These are phyloP conservation scores for Noccaea bulbosa DNA, from an alignment of 345 rosid genomes.

Conservation along the genomic window DNA sequence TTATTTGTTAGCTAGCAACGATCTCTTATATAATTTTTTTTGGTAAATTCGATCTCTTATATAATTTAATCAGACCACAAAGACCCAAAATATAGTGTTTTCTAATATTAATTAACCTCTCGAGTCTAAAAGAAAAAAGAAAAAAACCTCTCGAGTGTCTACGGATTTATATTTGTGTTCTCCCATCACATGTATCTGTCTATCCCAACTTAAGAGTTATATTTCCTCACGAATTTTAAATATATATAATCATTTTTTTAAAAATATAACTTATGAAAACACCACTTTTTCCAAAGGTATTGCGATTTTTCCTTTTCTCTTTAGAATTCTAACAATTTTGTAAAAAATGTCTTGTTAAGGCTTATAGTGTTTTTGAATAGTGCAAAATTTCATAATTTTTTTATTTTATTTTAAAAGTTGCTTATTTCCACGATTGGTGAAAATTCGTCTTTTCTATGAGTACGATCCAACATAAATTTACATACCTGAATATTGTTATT, in stretches of 20 bases:
- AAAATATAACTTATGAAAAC: not conserved
- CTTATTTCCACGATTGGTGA: not conserved
- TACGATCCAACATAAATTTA: not conserved
- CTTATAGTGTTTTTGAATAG: not conserved
- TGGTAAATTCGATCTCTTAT: not conserved
- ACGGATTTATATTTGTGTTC: no score
- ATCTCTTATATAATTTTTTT: no score
- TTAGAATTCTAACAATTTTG: not conserved
- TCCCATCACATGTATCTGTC: not conserved
- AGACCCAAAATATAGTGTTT: not conserved
- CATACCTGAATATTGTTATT: conserved; percentile 84
- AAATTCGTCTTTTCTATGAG: not conserved
- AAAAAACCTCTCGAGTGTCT: no score
- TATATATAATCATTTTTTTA: not conserved
- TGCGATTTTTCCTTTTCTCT: not conserved
- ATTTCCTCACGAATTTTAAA: not conserved
- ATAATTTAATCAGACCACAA: conserved; percentile 15
- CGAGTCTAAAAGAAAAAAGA: not conserved
- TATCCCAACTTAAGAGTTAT: not conserved
- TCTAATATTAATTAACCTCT: conserved; percentile 10
- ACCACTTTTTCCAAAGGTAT: not conserved
- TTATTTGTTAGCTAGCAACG: conserved; percentile 3
- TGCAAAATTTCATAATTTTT: not conserved
- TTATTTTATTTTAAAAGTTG: not conserved
- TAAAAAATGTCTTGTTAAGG: not conserved